Percentiles rank a stretch among this genome's conserved stretches.
phyloP scores from a whole-genome alignment of 768 basidiomycete species.

The Trametes cubensis region DNA sequence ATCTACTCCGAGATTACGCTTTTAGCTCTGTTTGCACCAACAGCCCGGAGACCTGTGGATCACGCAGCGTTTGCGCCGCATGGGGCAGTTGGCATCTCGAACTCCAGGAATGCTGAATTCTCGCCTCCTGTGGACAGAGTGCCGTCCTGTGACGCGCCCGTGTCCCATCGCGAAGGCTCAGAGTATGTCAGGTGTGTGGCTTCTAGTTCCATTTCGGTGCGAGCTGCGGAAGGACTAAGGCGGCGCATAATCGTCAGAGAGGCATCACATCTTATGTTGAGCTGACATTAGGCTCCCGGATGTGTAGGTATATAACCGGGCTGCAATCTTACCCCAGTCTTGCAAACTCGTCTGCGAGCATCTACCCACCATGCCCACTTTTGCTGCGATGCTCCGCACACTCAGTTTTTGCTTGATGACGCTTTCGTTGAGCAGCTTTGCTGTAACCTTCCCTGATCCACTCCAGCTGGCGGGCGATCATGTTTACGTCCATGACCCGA shows the following conservation, averaged over 20 bases:
- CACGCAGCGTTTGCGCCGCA: background rate
- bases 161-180: background rate
- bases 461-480: conserved; percentile 9
- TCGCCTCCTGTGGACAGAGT: background rate
- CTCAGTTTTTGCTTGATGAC: background rate
- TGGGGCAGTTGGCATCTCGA: background rate
- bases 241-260: conserved; percentile 9
- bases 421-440: background rate
- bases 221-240: background rate
- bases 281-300: background rate
- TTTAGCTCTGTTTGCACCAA: background rate
- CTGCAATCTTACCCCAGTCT: background rate
- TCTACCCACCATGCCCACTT: background rate
- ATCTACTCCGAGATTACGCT: background rate
- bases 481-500: conserved; percentile 23
- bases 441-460: conserved; percentile 19
- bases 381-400: background rate
- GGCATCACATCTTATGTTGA: background rate
- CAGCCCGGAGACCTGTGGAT: background rate
- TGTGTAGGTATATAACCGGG: background rate
- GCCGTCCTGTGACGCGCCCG: background rate
- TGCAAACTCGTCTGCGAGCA: background rate
- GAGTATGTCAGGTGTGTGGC: background rate
- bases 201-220: background rate
- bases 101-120: background rate